These are phyloP conservation scores for Spathaspora jeffriesii DNA, from an alignment of 1,139 yeast species.

Conservation along the genomic window DNA sequence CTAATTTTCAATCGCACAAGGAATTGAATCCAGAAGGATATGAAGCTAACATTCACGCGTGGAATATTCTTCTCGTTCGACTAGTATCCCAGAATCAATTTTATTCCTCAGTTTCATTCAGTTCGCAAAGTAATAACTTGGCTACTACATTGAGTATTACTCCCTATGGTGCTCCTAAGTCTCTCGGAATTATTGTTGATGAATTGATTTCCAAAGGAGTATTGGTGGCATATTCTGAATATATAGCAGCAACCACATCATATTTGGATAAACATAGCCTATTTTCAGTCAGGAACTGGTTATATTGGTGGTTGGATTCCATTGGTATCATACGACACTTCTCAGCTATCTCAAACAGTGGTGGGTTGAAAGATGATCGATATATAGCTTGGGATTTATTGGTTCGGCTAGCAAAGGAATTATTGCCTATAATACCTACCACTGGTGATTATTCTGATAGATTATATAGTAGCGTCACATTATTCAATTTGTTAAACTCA, in stretches of 20 bases:
- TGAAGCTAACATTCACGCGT: conserved; percentile 67
- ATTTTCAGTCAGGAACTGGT: background rate
- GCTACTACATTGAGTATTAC: conserved; percentile 21
- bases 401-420: conserved; percentile 15
- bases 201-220: conserved; percentile 24
- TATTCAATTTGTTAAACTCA: conserved; percentile 16
- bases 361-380: conserved; percentile 20
- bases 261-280: background rate
- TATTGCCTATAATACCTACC: conserved; percentile 10
- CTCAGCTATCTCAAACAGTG: conserved; percentile 11
- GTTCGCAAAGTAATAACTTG: background rate
- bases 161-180: conserved; percentile 29
- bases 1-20: conserved; percentile 54
- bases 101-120: background rate
- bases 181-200: conserved; percentile 22
- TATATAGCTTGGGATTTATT: conserved; percentile 28
- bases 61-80: conserved; percentile 39
- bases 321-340: conserved; percentile 9
- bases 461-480: conserved; percentile 19
- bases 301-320: conserved; percentile 16
- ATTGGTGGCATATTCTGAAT: conserved; percentile 26
- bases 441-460: conserved; percentile 20
- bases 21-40: conserved; percentile 67
- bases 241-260: conserved; percentile 7
- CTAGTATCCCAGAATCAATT: conserved; percentile 15